A percentile compares a stretch with the other conserved stretches of the same genome.
These are phyloP conservation scores for Agaricus sinodeliciosus DNA, from an alignment of 768 basidiomycete genomes.

Conservation along the genomic window DNA sequence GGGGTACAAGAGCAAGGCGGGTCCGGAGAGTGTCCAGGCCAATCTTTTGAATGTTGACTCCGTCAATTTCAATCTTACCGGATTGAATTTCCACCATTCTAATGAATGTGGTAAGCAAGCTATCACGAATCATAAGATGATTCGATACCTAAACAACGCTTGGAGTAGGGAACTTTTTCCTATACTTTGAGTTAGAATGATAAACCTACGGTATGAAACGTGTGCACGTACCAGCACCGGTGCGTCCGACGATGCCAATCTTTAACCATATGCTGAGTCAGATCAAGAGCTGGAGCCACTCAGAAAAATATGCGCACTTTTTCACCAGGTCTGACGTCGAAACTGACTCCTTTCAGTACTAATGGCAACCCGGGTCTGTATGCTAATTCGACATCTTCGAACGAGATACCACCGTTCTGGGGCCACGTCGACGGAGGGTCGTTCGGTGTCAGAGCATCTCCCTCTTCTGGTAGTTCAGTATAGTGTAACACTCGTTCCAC, in stretches of 20 bases:
- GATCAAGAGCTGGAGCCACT: neutral
- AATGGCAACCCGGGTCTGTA: slow-evolving; percentile 62
- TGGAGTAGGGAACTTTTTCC: slow-evolving; percentile 55
- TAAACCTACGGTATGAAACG: neutral
- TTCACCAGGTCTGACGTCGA: slow-evolving; percentile 52
- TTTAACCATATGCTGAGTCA: slow-evolving; percentile 9
- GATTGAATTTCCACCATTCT: slow-evolving; percentile 54
- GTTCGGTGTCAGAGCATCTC: slow-evolving; percentile 29
- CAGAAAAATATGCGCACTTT: slow-evolving; percentile 35
- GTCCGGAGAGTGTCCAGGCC: slow-evolving; percentile 49
- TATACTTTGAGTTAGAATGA: slow-evolving; percentile 8
- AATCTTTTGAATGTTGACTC: slow-evolving; percentile 41
- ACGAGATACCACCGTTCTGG: slow-evolving; percentile 43
- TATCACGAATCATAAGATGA: neutral
- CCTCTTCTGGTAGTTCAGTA: slow-evolving; percentile 54
- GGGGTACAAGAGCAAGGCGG: slow-evolving; percentile 62
- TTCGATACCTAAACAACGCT: slow-evolving; percentile 40
- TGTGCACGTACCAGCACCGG: slow-evolving; percentile 30
- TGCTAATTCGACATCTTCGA: slow-evolving; percentile 45
- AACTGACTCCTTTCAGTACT: slow-evolving; percentile 55
- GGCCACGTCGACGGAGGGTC: slow-evolving; percentile 49
- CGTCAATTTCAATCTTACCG: slow-evolving; percentile 57
- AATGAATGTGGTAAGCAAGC: neutral
- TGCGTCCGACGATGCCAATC: slow-evolving; percentile 43
- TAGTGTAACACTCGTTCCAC: slow-evolving; percentile 70